Evolutionary conservation across 2,329 filamentous ascomycete genomes (phyloP).

Genomic region (Pseudogymnoascus sp.): DNA sequence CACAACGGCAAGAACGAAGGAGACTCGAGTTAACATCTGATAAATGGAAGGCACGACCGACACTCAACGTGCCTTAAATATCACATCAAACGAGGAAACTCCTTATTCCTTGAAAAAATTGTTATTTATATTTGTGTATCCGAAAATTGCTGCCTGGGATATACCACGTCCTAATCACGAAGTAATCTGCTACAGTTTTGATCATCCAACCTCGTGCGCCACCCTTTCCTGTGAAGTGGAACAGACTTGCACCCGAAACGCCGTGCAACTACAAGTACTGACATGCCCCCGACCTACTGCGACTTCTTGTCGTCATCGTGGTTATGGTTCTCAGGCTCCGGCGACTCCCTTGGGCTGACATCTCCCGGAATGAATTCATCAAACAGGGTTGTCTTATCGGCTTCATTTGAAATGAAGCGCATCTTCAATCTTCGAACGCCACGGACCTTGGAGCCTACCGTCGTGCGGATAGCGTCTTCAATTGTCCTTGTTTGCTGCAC

Average conservation of each 20-base stretch:
- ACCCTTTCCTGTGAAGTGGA: neutral
- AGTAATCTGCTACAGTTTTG: neutral
- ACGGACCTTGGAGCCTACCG: conserved; percentile 67
- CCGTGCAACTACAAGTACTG: neutral
- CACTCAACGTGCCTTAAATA: neutral
- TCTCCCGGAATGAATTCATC: conserved; percentile 72
- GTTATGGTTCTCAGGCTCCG: conserved; percentile 33
- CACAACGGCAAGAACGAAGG: neutral
- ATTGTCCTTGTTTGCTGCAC: conserved; percentile 60
- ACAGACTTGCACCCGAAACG: conserved; percentile 6
- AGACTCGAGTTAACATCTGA: neutral
- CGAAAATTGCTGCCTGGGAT: neutral
- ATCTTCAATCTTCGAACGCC: conserved; percentile 78
- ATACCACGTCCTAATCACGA: neutral
- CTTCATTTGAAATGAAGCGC: conserved; percentile 68
- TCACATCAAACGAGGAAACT: neutral
- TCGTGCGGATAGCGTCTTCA: conserved; percentile 65
- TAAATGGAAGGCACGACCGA: neutral
- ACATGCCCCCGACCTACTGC: neutral
- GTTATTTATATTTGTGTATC: neutral
- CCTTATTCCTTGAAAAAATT: neutral
- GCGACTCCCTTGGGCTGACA: conserved; percentile 46
- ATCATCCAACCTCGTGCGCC: neutral
- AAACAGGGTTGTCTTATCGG: conserved; percentile 48
- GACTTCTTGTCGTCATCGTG: conserved; percentile 3